Evolutionary conservation across 2,329 filamentous ascomycete species (phyloP).

Genomic region (Colletotrichum sp.): DNA sequence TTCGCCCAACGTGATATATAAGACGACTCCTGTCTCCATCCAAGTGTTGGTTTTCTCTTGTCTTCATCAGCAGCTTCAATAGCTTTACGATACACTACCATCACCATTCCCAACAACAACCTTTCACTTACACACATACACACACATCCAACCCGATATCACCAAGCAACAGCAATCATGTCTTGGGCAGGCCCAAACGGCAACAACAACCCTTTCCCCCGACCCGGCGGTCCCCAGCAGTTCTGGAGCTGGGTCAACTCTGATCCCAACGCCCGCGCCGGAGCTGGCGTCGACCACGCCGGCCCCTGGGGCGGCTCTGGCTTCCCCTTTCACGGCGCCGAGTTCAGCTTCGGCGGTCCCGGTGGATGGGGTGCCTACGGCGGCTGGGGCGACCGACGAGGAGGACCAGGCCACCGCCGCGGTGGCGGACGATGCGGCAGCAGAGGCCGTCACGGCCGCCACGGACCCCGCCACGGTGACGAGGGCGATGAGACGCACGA

Average conservation of each 20-base stretch:
- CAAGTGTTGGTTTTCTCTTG: background rate
- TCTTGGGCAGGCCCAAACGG: slow-evolving; percentile 21
- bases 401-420: background rate
- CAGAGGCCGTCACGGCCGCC: slow-evolving; percentile 9
- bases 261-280: slow-evolving; percentile 32
- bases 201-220: slow-evolving; percentile 11
- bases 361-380: slow-evolving; percentile 7
- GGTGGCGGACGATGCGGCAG: slow-evolving; percentile 8
- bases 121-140: background rate
- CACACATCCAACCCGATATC: background rate
- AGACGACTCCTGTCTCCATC: background rate
- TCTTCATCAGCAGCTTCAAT: background rate
- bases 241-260: slow-evolving; percentile 37
- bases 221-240: background rate
- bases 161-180: slow-evolving; percentile 10
- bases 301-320: slow-evolving; percentile 30
- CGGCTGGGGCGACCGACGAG: slow-evolving; percentile 12
- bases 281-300: slow-evolving; percentile 43
- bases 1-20: background rate
- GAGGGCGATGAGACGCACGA: slow-evolving; percentile 1
- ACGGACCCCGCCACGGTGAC: slow-evolving; percentile 22
- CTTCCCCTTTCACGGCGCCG: slow-evolving; percentile 37
- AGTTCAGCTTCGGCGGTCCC: slow-evolving; percentile 12
- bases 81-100: background rate
- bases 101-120: background rate